A percentile compares a stretch with the other conserved stretches of the same genome.
These are phyloP conservation scores for Comarum palustre DNA, from an alignment of 306 rosid species.

Conservation along the genomic window DNA sequence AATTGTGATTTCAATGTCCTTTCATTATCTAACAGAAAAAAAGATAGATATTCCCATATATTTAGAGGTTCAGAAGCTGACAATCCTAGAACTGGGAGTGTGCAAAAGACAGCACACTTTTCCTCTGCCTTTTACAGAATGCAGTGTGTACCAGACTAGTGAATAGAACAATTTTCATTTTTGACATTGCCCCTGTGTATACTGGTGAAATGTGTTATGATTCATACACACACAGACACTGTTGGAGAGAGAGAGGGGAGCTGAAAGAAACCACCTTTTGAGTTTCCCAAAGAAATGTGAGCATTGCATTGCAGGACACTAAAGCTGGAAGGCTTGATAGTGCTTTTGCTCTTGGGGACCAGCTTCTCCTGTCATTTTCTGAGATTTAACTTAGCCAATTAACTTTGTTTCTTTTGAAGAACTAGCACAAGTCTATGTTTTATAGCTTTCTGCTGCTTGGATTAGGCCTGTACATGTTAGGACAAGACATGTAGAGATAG, in stretches of 20 bases:
- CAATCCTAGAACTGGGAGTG: constrained; percentile 79
- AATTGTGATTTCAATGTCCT: constrained; percentile 52
- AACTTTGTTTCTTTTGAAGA: constrained; percentile 48
- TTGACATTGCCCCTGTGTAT: constrained; percentile 1
- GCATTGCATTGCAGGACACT: constrained; percentile 48
- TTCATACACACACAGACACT: constrained; percentile 19
- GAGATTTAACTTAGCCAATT: constrained; percentile 42
- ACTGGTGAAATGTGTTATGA: neutral
- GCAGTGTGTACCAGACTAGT: constrained; percentile 35
- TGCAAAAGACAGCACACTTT: constrained; percentile 71
- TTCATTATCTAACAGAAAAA: constrained; percentile 53
- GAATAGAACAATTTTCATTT: constrained; percentile 34
- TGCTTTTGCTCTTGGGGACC: constrained; percentile 61
- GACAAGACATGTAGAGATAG: constrained; percentile 13
- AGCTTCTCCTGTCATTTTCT: constrained; percentile 46
- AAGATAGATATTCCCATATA: constrained; percentile 39
- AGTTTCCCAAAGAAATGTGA: constrained; percentile 63
- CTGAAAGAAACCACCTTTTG: constrained; percentile 38
- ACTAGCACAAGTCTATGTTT: constrained; percentile 51
- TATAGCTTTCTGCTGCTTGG: constrained; percentile 49
- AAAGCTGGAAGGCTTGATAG: constrained; percentile 52
- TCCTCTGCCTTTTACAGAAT: constrained; percentile 24
- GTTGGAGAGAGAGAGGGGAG: constrained; percentile 26
- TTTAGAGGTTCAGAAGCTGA: constrained; percentile 53
- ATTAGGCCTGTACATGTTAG: constrained; percentile 39